phyloP scores from a whole-genome alignment of 1,284 basidiomycete genomes.

The Agroathelia rolfsii region DNA sequence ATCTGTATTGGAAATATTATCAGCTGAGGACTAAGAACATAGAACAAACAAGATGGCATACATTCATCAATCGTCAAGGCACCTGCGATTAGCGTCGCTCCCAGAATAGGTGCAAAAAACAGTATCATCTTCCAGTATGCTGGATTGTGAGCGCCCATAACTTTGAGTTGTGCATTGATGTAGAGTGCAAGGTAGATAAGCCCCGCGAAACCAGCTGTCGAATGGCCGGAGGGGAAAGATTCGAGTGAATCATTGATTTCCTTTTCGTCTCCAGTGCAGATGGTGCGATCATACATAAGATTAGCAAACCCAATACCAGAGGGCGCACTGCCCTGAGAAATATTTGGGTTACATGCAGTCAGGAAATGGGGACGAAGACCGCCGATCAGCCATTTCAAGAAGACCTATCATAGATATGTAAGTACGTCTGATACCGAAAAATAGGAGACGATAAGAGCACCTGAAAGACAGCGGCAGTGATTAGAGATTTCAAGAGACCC shows the following conservation, averaged over 20 bases:
- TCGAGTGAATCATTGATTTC: slow-evolving; percentile 45
- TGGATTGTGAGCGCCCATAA: slow-evolving; percentile 41
- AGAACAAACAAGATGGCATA: slow-evolving; percentile 14
- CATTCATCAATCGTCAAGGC: slow-evolving; percentile 50
- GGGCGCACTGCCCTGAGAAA: slow-evolving; percentile 22
- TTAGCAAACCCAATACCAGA: slow-evolving; percentile 33
- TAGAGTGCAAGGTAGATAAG: slow-evolving; percentile 45
- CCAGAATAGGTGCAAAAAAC: slow-evolving; percentile 45
- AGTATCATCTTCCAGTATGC: slow-evolving; percentile 54
- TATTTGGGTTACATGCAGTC: slow-evolving; percentile 37
- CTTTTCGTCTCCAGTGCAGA: slow-evolving; percentile 43
- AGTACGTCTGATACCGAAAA: not conserved
- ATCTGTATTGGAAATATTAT: slow-evolving; percentile 15
- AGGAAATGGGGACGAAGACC: slow-evolving; percentile 41
- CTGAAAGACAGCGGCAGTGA: slow-evolving; percentile 21
- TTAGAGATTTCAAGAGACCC: slow-evolving; percentile 40
- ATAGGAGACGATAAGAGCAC: slow-evolving; percentile 6
- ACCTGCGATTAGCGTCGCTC: slow-evolving; percentile 45
- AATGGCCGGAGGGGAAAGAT: slow-evolving; percentile 38
- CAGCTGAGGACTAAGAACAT: slow-evolving; percentile 4
- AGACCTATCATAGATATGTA: slow-evolving; percentile 32
- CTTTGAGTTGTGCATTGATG: slow-evolving; percentile 49
- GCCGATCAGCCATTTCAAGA: slow-evolving; percentile 46
- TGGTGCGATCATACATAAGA: slow-evolving; percentile 37
- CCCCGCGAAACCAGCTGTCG: slow-evolving; percentile 39